A percentile compares a stretch with the other conserved stretches of the same genome.
Evolutionary conservation across 1,284 basidiomycete species (phyloP).

Genomic region (Ustilago hordei): DNA sequence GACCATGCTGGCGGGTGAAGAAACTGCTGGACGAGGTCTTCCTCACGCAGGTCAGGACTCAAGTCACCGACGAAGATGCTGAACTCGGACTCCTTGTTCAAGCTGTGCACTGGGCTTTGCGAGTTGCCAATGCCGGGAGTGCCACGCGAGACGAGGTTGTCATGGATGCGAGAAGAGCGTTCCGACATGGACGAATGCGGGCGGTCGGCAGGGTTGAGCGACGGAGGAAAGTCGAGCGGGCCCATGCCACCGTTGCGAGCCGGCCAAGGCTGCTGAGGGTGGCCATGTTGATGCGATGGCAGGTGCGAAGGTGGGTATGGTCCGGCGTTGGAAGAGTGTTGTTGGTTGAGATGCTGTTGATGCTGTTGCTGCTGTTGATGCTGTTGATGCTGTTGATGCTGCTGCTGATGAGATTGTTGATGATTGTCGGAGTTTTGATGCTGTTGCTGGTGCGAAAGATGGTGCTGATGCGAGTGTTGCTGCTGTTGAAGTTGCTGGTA

Average conservation of each 20-base stretch:
- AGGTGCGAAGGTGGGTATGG: slow-evolving; percentile 12
- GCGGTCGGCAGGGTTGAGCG: slow-evolving; percentile 31
- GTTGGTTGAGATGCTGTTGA: slow-evolving; percentile 10
- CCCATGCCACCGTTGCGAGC: slow-evolving; percentile 38
- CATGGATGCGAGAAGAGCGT: slow-evolving; percentile 18
- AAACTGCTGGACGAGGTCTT: slow-evolving; percentile 64
- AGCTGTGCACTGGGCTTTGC: slow-evolving; percentile 30
- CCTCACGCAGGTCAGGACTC: slow-evolving; percentile 59
- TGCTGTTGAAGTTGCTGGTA: slow-evolving; percentile 30
- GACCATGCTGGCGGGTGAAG: slow-evolving; percentile 63
- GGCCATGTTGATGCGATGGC: slow-evolving; percentile 8
- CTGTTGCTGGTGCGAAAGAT: slow-evolving; percentile 12
- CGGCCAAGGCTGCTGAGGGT: slow-evolving; percentile 23
- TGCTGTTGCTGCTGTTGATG: slow-evolving; percentile 23
- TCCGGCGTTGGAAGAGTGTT: slow-evolving; percentile 5
- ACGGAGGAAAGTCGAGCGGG: slow-evolving; percentile 41
- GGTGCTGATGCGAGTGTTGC: slow-evolving; percentile 13
- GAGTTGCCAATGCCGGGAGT: slow-evolving; percentile 16
- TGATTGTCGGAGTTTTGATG: slow-evolving; percentile 8
- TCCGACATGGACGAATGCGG: slow-evolving; percentile 54
- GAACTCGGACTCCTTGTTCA: slow-evolving; percentile 50
- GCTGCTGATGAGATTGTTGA: slow-evolving; percentile 8
- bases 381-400: slow-evolving; percentile 14
- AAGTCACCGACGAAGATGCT: slow-evolving; percentile 65
- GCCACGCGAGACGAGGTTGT: not conserved